Percentiles rank a stretch among this genome's conserved stretches.
Conservation (phyloP, 441 rosid species). For the Euphorbia celastroides region DNA sequence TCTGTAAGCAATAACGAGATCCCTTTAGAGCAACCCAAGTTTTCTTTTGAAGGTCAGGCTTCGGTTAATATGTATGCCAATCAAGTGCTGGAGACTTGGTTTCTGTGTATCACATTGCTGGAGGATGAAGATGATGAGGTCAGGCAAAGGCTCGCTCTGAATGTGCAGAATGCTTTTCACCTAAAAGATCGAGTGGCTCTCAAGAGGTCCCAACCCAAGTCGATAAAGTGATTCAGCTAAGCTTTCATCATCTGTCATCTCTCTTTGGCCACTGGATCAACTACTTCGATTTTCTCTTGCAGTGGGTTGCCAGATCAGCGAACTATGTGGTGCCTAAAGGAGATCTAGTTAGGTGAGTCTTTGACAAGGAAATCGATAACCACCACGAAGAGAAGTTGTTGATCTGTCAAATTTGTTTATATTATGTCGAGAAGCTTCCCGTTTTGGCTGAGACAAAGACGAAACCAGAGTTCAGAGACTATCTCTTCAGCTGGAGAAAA, state of each 20-base stretch:
- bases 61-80: conserved; percentile 40
- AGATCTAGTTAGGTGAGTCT: conserved; percentile 82
- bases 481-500: conserved; percentile 50
- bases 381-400: conserved; percentile 93
- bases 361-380: conserved; percentile 94
- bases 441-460: conserved; percentile 20
- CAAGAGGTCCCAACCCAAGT: conserved; percentile 68
- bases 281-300: conserved; percentile 56
- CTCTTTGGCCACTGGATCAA: conserved; percentile 76
- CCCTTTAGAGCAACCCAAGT: conserved; percentile 27
- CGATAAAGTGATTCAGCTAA: conserved; percentile 74
- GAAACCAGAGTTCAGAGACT: conserved; percentile 24
- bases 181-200: conserved; percentile 23
- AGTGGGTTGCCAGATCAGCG: conserved; percentile 52
- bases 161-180: conserved; percentile 60
- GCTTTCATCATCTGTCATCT: conserved; percentile 64
- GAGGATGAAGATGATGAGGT: conserved; percentile 96
- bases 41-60: conserved; percentile 30
- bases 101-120: conserved; percentile 67
- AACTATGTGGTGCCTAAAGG: conserved; percentile 38
- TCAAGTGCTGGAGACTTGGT: conserved; percentile 70
- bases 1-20: conserved; percentile 35
- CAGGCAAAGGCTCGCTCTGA: conserved; percentile 57
- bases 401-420: conserved; percentile 76
- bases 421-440: conserved; percentile 59